These are phyloP conservation scores for Taphrina deformans DNA, from an alignment of 1,139 yeast genomes.

Conservation along the genomic window DNA sequence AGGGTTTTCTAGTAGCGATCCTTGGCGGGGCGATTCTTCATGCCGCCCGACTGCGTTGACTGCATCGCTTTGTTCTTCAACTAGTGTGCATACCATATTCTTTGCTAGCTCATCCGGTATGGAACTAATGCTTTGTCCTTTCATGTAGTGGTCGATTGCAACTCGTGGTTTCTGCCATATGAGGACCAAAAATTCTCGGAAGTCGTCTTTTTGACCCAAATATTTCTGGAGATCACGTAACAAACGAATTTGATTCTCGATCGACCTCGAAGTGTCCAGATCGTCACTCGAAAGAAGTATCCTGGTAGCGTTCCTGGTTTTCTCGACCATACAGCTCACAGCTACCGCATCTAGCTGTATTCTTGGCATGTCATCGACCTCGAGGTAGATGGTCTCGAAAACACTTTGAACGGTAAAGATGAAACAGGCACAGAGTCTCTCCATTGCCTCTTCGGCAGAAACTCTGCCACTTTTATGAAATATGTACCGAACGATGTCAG, in stretches of 20 bases:
- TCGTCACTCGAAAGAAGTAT: background rate
- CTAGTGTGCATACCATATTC: background rate
- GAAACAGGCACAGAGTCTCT: background rate
- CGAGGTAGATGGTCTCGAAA: background rate
- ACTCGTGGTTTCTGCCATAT: conserved; percentile 1
- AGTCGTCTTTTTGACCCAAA: background rate
- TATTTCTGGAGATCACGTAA: background rate
- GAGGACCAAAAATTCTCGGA: background rate
- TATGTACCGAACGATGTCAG: background rate
- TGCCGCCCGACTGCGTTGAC: too few species aligned
- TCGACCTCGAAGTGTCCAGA: background rate
- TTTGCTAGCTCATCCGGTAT: background rate
- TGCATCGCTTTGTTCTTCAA: background rate
- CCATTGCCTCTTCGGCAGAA: background rate
- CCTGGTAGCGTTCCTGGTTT: background rate
- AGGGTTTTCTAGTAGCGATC: too few species aligned
- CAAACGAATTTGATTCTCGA: background rate
- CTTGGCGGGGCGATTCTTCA: too few species aligned
- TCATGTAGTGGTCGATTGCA: conserved; percentile 1
- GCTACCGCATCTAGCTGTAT: background rate
- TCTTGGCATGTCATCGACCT: background rate
- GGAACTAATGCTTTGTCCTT: background rate
- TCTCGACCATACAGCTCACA: background rate
- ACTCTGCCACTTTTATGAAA: background rate
- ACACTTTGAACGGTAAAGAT: background rate